Conservation (phyloP, 2,329 filamentous ascomycete genomes). For the Graphilbum fragrans region DNA sequence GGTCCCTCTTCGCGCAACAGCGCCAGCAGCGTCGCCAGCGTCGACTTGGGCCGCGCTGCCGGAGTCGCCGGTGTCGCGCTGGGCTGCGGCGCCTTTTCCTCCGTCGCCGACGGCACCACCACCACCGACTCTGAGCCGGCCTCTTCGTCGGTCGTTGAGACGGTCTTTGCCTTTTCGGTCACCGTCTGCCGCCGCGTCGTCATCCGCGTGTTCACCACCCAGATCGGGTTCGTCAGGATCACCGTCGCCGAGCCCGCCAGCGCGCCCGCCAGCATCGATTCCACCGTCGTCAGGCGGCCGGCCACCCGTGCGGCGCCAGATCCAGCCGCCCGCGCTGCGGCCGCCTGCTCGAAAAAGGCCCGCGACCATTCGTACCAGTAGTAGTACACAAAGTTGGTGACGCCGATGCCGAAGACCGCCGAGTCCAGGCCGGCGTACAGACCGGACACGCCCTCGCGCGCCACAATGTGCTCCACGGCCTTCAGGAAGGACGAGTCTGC, state of each 20-base stretch:
- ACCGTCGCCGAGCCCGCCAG: conserved; percentile 91
- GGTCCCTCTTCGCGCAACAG: conserved; percentile 78
- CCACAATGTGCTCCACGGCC: conserved; percentile 75
- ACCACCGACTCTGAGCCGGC: conserved; percentile 5
- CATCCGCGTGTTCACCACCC: conserved; percentile 98
- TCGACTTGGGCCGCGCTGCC: conserved; percentile 49
- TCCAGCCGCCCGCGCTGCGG: conserved; percentile 39
- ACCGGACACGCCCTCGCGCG: conserved; percentile 78
- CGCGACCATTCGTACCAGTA: conserved; percentile 99
- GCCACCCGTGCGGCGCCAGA: conserved; percentile 45
- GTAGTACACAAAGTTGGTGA: conserved; percentile 99
- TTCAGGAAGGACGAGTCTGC: conserved; percentile 75
- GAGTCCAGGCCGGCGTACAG: conserved; percentile 90
- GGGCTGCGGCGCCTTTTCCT: conserved; percentile 9
- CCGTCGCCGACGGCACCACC: conserved; percentile 4
- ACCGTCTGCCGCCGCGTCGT: conserved; percentile 62
- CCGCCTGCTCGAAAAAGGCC: conserved; percentile 70
- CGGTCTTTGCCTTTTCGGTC: conserved; percentile 11
- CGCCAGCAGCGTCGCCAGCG: conserved; percentile 67
- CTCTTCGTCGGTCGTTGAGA: conserved; percentile 12
- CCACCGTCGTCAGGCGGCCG: conserved; percentile 77
- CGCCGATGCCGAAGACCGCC: conserved; percentile 90
- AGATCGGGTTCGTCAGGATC: conserved; percentile 94
- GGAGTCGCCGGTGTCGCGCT: conserved; percentile 17
- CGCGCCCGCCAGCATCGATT: conserved; percentile 91